phyloP scores from a whole-genome alignment of 202 grass and related monocot genomes.

The Musa balbisiana region DNA sequence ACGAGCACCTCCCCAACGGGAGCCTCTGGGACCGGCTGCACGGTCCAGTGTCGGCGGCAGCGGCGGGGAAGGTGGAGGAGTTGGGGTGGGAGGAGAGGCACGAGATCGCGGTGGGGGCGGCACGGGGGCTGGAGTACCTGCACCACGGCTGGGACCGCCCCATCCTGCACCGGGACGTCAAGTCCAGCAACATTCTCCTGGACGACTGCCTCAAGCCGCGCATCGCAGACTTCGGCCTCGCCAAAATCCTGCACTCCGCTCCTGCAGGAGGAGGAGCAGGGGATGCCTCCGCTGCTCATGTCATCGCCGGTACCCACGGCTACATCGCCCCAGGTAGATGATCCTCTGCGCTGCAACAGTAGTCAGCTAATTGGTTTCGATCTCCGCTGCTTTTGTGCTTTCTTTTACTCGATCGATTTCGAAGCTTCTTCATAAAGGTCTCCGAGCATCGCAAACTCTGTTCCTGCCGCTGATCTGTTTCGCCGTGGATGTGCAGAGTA shows the following conservation, averaged over 20 bases:
- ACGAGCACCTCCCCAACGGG: constrained; percentile 17
- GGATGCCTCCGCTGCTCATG: not conserved
- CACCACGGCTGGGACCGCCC: constrained; percentile 13
- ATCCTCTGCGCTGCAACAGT: too few species aligned
- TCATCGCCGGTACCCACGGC: constrained; percentile 12
- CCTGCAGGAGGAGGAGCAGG: not conserved
- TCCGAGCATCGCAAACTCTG: too few species aligned
- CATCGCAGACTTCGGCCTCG: constrained; percentile 18
- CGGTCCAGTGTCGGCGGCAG: not conserved
- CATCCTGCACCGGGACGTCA: constrained; percentile 23
- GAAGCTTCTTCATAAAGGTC: too few species aligned
- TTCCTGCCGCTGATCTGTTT: too few species aligned
- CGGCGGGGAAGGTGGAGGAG: not conserved
- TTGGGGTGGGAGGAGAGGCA: constrained; percentile 8
- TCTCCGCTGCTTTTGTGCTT: too few species aligned
- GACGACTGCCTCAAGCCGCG: constrained; percentile 3
- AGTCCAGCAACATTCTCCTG: constrained; percentile 23
- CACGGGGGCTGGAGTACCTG: constrained; percentile 14
- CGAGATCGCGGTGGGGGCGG: constrained; percentile 16
- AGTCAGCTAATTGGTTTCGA: not conserved
- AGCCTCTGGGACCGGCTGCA: constrained; percentile 11
- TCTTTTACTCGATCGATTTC: too few species aligned
- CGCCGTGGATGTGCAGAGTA: constrained; percentile 5
- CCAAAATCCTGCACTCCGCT: not conserved
- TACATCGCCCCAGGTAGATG: constrained; percentile 21